Evolutionary conservation across 352 stramenopile genomes (phyloP).

Genomic region (Pythium monospermum): DNA sequence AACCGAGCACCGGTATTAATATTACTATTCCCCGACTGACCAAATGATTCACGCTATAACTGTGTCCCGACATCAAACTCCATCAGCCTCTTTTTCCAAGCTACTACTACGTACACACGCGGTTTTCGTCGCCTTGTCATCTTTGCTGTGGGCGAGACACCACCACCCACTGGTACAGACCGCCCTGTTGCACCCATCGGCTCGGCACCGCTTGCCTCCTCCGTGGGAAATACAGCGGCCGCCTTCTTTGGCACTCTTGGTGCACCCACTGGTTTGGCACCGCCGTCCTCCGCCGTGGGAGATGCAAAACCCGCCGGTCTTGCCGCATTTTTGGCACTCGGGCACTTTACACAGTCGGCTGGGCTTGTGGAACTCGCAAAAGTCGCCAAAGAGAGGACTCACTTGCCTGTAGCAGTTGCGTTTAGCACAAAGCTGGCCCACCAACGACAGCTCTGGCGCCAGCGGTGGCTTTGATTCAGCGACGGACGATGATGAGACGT

Average conservation of each 20-base stretch:
- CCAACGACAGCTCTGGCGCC: conserved; percentile 13
- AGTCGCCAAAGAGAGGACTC: conserved; percentile 32
- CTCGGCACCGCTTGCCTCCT: conserved; percentile 45
- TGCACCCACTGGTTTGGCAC: conserved; percentile 53
- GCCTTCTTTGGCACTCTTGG: conserved; percentile 69
- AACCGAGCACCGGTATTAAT: too few relatives aligned
- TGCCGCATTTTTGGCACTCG: conserved; percentile 54
- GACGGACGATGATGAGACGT: too few relatives aligned
- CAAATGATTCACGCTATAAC: too few relatives aligned
- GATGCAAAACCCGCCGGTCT: conserved; percentile 68
- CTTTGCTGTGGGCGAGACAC: conserved; percentile 43
- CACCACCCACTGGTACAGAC: conserved; percentile 45
- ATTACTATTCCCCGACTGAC: too few relatives aligned
- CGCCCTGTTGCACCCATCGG: conserved; percentile 45
- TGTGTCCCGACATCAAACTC: too few relatives aligned
- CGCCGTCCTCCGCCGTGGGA: conserved; percentile 67
- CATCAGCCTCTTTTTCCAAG: too few relatives aligned
- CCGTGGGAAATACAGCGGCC: conserved; percentile 55
- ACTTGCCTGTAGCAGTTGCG: conserved; percentile 50
- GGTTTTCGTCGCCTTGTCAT: conserved; percentile 32
- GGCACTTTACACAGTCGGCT: conserved; percentile 59
- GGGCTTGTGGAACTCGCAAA: conserved; percentile 64
- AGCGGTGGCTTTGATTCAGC: background rate
- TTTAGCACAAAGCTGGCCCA: conserved; percentile 43
- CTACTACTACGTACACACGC: too few relatives aligned